Base-by-base conservation (phyloP, 306 rosid species). In the Ammopiptanthus mongolicus region DNA sequence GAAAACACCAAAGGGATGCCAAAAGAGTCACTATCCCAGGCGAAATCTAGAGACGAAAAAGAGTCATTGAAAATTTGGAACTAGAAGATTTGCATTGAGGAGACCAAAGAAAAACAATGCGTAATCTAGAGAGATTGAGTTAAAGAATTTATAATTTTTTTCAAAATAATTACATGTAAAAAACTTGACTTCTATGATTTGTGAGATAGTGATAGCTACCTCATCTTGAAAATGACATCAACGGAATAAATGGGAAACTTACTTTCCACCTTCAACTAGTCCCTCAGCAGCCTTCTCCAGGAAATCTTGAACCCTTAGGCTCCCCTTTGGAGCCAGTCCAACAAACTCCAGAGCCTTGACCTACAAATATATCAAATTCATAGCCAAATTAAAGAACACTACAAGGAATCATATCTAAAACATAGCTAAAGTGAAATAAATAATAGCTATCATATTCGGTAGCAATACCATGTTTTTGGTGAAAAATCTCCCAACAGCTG, bases 181-280 rank as follows among this genome's bases (percentile, higher is more conserved):
- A 29, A 29, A 29, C 33, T 4, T 31, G 36, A 31, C 36, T 31
- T 31, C 36, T 3, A 31, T 3, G 36, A 5, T 1, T 31, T 31
- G 1, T 5, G 25, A 59, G 12, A 50, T 57, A 23, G 28, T 25
- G 1, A 25, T 25, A 25, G 28, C 28, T 25, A 25, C 28, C 28
- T 25, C 28, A 25, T 25, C n/a, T n/a, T n/a, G n/a, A n/a, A 63
- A 63, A 55, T 58, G 52, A 37, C n/a, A 56, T 15, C 8, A n/a
- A 19, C 5, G 13, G 13, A 34, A 68, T 2, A 60, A 39, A 80
- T 48, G 69, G 13, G 53, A 75, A n/a, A 95, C 97, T 92, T 86
- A 95, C 99, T 90, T 92, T 92, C 97, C 99, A 39, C 99, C 99
- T 69, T 79, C 99, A 52, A 90, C 97, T 13, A 95, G 91, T 51